Conservation (phyloP, 768 basidiomycete species). For the Lactarius hengduanensis region DNA sequence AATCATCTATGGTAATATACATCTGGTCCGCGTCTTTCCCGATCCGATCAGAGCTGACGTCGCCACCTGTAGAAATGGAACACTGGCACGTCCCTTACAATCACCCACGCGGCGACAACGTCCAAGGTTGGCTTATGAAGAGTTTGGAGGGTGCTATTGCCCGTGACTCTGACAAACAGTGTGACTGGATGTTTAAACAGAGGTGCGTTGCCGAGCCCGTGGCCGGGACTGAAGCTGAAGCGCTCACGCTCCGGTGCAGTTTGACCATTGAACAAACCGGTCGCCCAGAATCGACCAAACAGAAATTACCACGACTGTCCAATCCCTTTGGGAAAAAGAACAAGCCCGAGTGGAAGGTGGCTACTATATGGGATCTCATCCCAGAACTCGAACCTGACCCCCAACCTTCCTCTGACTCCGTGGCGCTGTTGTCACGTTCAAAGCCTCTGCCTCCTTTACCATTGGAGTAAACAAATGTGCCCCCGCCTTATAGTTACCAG, state of each 20-base stretch:
- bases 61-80: constrained; percentile 43
- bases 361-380: constrained; percentile 19
- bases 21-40: neutral
- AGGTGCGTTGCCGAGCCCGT: constrained; percentile 11
- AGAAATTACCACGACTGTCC: constrained; percentile 17
- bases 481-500: neutral
- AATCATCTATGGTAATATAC: constrained; percentile 15
- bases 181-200: constrained; percentile 34
- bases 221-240: neutral
- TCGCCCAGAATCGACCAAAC: constrained; percentile 17
- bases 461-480: neutral
- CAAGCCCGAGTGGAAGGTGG: constrained; percentile 17
- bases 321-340: constrained; percentile 21
- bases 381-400: constrained; percentile 11
- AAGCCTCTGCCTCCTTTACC: neutral
- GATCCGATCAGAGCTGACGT: constrained; percentile 4
- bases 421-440: neutral
- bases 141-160: constrained; percentile 32
- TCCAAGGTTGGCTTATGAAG: constrained; percentile 42
- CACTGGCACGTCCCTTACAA: constrained; percentile 46
- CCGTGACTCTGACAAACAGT: constrained; percentile 29
- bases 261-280: constrained; percentile 18
- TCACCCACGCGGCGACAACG: constrained; percentile 36
- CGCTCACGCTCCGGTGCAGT: constrained; percentile 1
- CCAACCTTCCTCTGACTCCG: neutral